Base-by-base conservation (phyloP, 2,329 filamentous ascomycete genomes). In the Xylariales sp. region DNA sequence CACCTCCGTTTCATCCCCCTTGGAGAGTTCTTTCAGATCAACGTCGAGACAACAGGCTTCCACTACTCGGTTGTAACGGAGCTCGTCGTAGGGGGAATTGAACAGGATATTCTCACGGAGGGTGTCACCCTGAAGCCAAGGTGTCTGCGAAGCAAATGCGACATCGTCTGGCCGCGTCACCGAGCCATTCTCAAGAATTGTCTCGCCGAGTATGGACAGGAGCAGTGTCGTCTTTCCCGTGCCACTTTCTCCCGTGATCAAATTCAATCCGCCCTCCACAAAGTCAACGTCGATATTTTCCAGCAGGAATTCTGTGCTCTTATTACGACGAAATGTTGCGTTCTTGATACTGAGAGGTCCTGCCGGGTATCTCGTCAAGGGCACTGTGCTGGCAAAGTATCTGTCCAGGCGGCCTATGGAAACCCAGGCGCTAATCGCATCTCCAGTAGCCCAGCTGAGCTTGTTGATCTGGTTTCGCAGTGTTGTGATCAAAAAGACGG, bases 81-180 rank as follows among this genome's bases (percentile, higher is more conserved):
- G 45, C 41, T 66, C 57, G 40, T 79, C 74, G 47, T 73, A 70
- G 6, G 60, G 47, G 25, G 64, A 69, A 13, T 72, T 69, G 44
- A 79, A 78, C 3, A 77, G 49, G 29, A 79, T 70, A 36, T 79
- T 79, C 29, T 72, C 66, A 29, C 65, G 65, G 29, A 79, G 66
- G 0, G 71, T 74, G 20, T 72, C 72, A 38, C 76, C 77, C 48
- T 77, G 74, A 5, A 79, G 57, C 75, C 75, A 79, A 0, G 75
- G 59, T 2, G 70, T 71, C 42, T 79, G 76, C 2, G 75, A 75
- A 5, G 74, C 72, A 53, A 73, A 80, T 0, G 73, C 75, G 19
- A 78, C 61, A 39, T 77, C 74, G 15, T 60, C 57, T 1, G 73
- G 72, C 6, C 67, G 62, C 4, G 67, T 69, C 14, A 77, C 62